Evolutionary conservation across 306 rosid genomes (phyloP), one percentile per base, ranked within the genome.

Genomic region (Luffa acutangula): DNA sequence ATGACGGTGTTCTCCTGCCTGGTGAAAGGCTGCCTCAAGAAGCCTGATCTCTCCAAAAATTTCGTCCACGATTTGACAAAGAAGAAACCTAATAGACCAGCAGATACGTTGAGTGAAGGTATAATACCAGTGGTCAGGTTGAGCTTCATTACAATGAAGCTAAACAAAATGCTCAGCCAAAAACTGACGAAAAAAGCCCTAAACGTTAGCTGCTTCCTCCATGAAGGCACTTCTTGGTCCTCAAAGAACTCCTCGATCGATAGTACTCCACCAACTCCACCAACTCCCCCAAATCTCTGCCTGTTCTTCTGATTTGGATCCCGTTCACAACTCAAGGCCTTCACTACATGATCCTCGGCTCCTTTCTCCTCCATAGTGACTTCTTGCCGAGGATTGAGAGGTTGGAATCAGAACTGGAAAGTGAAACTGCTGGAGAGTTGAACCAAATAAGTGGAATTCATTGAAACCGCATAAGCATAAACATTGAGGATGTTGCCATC

Each of bases 1-100:
- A 87, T 84, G 54, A 87, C 87, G 6, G 89, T 87, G 75, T 87
- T 87, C 54, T 87, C 89, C 75, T 87, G 87, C 73, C 87, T 78
- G 1, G 89, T 87, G 56, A 87, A 87, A 31, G 87, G 87, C 78
- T 82, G 84, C 51, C 52, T 73, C 77, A 84, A 33, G n/a, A 80
- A 14, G 0, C 87, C 89, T 0, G 86, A 20, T 0, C 77, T 74
- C 12, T 45, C 48, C 36, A 84, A 76, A 4, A 80, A 5, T 58
- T 87, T 82, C 53, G 87, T 87, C 89, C 89, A 87, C 6, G 82
- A 76, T 41, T 65, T 82, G 6, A 87, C 86, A 51, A 87, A 87
- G 84, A 87, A 84, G 81, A 84, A 87, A 4, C 89, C 86, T 69
- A 82, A 51, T 3, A 87, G 79, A 41, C 87, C 87, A 25, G 89